Percentiles rank a stretch among this genome's conserved stretches.
phyloP scores from a whole-genome alignment of 2,329 filamentous ascomycete genomes.

The Fusarium ambrosium region DNA sequence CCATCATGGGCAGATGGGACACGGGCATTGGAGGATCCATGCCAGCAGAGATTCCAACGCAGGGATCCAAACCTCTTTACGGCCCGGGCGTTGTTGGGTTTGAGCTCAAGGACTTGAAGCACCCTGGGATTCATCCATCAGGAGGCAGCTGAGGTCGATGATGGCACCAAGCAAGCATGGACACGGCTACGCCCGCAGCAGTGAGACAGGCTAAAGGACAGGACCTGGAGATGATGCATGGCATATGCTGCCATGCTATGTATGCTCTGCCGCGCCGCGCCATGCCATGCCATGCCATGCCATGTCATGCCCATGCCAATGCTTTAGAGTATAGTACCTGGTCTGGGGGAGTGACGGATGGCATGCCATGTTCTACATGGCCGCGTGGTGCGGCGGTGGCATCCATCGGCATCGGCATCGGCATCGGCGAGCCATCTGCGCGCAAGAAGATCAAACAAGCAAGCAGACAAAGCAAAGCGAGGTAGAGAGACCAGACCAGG shows the following conservation, averaged over 20 bases:
- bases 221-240: slow-evolving; percentile 17
- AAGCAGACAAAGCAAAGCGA: not conserved
- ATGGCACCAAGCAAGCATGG: slow-evolving; percentile 12
- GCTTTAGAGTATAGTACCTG: not conserved
- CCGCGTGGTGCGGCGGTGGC: not conserved
- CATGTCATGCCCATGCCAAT: slow-evolving; percentile 8
- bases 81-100: not conserved
- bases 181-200: slow-evolving; percentile 32
- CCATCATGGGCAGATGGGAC: slow-evolving; percentile 10
- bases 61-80: not conserved
- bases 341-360: not conserved
- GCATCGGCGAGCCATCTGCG: not conserved
- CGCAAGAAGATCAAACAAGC: not conserved
- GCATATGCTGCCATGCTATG: slow-evolving; percentile 20
- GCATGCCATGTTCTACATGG: slow-evolving; percentile 11
- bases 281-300: slow-evolving; percentile 1
- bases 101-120: not conserved
- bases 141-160: not conserved
- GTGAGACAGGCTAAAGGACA: slow-evolving; percentile 31
- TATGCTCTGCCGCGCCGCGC: slow-evolving; percentile 5
- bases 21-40: not conserved
- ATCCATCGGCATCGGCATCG: not conserved
- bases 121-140: not conserved
- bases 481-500: not conserved
- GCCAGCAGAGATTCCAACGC: slow-evolving; percentile 6